Evolutionary conservation across 176 grass and related monocot species (phyloP), one percentile per base, ranked within the genome.

Genomic region (Aegilops umbellulata): DNA sequence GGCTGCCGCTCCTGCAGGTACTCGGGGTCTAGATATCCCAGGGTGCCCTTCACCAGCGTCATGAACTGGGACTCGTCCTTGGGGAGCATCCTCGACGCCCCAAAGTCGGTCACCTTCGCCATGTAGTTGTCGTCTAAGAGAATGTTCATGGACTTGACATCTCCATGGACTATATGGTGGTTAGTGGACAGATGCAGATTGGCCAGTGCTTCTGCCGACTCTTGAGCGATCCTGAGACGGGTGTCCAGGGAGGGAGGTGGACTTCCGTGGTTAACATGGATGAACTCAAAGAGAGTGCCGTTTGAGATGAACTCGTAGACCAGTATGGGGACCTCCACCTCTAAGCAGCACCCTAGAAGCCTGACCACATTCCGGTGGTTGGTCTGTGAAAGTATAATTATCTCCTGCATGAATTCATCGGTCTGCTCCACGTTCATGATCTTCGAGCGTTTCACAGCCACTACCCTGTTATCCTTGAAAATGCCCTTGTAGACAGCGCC

Each of bases 11-110:
- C 83, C 31, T 77, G 73, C 61, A 85, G 31, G 73, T 77, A 85
- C 61, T 85, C 83, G 1, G 83, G 83, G 61, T 85, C 83, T 24
- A 85, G 22, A 2, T 85, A 85, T 3, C 83, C 73, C 5, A 67
- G 8, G 19, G 66, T 69, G 8, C 66, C 66, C 31, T 69, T 32
- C 31, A 69, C 66, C 66, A 69, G 34, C 26, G 83, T 85, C 72
- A 85, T 85, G 19, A 77, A 13, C 5, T 85, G 60, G 49, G 34
- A 8, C 23, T 14, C 29, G 1, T 85, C 72, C 39, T 66, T 85
- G 13, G 72, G 41, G 46, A 85, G 83, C 0, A 46, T 16, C 38
- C 70, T 61, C 47, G 82, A 84, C 6, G 82, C 55, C 10, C 82
- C 64, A 66, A 66, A 66, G 2, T 66, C 64, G 0, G 64, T 66